Base-by-base conservation (phyloP, 192 early-diverging fungal species). In the Podila clonocystis region DNA sequence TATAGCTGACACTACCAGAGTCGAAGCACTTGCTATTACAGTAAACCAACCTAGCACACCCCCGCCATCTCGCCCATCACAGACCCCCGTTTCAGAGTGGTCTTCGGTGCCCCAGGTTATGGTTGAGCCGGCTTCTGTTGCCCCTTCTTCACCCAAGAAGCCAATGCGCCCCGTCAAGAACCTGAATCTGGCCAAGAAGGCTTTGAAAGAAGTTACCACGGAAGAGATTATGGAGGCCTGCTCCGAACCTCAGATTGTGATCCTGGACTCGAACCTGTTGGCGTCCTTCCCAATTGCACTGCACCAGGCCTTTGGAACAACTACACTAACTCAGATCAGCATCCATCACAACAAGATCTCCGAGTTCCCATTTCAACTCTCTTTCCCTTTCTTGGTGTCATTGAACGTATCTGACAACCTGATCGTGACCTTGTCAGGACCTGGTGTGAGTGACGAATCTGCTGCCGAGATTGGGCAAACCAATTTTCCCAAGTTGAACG, bases 341-440 rank as follows among this genome's bases (percentile, higher is more conserved):
- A 72, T 91, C 24, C 77, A 88, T 38, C 82, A 84, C 55, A 91
- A 91, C 67, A 86, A 85, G 41, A 68, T 91, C 24, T 59, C 72
- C 7, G 65, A 67, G 7, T 87, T 91, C 60, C 77, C 85, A 1
- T 67, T 84, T 26, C 70, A 65, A 11, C 57, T 86, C 1, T 65
- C 73, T 11, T 84, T 90, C 38, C 74, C 83, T 1, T 34, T 70
- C 59, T 38, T 90, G 61, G 68, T 79, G 26, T 70, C 70, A 4
- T 62, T 90, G 30, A 75, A 85, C 48, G 31, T 90, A 12, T 80
- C 85, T 9, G 82, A 87, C 48, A 90, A 90, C 67, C 57, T 60
- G 5, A 73, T 90, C 50, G 78, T 64, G 12, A 66, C 65, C 30
- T 33, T 85, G 20, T 62, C 28, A 19, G 49, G 41, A 17, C 15